Base-by-base conservation (phyloP, 148 eudicot species). In the Silene conica region DNA sequence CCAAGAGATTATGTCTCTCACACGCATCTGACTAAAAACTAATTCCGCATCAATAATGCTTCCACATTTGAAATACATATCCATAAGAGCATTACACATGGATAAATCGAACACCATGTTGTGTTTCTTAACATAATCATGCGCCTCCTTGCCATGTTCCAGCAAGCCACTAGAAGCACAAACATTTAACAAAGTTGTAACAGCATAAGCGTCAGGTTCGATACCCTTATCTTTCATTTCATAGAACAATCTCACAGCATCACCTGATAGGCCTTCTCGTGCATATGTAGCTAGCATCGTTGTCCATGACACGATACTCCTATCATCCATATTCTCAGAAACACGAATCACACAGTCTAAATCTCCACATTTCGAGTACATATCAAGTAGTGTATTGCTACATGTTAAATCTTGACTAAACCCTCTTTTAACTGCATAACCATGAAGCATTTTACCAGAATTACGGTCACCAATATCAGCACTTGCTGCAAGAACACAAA, bases 31-130 rank as follows among this genome's bases (percentile, higher is more conserved):
- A 77, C 67, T 67, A 63, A 87, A 87, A 65, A 85, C 76, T 13
- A 61, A 71, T 21, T 60, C 78, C 52, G 88, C 91, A 75, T 86
- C 89, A 55, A 80, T 81, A 85, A 88, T 80, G 81, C 90, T 83
- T 72, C 90, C 90, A 71, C 95, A 87, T 75, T 88, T 90, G 58
- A 83, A 85, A 82, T 85, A 87, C 93, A 89, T 87, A 74, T 89
- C 85, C 80, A 89, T 81, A 52, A 89, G 90, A 54, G 90, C 87
- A 78, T 89, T 89, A 69, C 77, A 83, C 22, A 85, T 74, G 9
- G 73, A 81, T 74, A 85, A 60, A 72, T 72, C 78, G 1, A 78
- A 81, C 26, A 63, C 73, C 85, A 87, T 75, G 18, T 71, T 56
- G 66, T 78, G 80, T 55, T 81, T 82, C 46, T 41, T 79, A 21